phyloP scores from a whole-genome alignment of 2,329 filamentous ascomycete genomes.

The Fusarium xylarioides region DNA sequence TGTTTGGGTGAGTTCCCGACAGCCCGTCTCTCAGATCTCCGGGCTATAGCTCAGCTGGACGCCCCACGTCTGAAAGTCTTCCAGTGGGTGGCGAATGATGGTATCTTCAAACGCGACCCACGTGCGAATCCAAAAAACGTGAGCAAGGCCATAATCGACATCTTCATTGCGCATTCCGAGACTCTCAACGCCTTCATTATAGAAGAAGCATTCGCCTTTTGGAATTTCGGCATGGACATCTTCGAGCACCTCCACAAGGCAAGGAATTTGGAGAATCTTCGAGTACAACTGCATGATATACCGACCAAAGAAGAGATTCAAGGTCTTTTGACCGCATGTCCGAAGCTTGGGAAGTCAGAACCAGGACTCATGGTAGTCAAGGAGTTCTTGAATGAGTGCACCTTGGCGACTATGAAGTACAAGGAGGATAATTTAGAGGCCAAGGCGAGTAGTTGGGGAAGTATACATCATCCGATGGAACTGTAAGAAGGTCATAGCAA shows the following conservation, averaged over 20 bases:
- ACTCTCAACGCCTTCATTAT: neutral
- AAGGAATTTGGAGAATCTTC: neutral
- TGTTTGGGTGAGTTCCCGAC: neutral
- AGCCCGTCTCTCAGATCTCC: neutral
- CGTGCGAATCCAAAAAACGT: too few species aligned
- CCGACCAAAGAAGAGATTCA: neutral
- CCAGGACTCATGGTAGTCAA: neutral
- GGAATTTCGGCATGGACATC: neutral
- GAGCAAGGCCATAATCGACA: neutral
- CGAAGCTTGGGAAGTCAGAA: neutral
- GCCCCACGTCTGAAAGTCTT: neutral
- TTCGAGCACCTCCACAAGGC: neutral
- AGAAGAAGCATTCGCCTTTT: neutral
- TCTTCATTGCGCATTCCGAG: neutral
- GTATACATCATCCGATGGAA: fast-evolving
- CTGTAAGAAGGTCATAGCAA: neutral
- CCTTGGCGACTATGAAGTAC: neutral
- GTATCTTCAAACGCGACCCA: neutral
- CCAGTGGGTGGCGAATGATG: neutral
- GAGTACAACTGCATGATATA: neutral
- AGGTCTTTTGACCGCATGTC: neutral
- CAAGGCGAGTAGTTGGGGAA: neutral
- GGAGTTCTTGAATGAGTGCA: neutral
- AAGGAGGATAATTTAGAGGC: too few species aligned
- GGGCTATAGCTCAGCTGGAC: neutral